Evolutionary conservation across 345 rosid genomes (phyloP).

Genomic region (Lepidium aucheri): DNA sequence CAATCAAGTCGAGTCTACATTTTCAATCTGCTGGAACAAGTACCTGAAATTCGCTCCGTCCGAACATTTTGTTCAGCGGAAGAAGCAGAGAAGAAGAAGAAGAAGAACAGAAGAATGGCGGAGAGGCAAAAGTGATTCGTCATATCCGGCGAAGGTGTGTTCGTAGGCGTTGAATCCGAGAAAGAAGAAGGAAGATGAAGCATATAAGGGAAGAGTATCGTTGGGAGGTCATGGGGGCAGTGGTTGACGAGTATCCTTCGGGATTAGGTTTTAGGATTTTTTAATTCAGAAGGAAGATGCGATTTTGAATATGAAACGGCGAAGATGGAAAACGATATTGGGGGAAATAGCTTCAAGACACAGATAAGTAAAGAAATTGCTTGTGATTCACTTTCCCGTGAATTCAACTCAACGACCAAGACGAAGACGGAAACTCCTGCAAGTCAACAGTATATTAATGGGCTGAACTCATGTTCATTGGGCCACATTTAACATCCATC

Average conservation of each 20-base stretch:
- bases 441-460: not conserved
- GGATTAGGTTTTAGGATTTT: slow-evolving; percentile 32
- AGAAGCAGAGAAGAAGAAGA: slow-evolving; percentile 15
- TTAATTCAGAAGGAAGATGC: slow-evolving; percentile 21
- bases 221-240: slow-evolving; percentile 61
- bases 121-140: slow-evolving; percentile 28
- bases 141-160: slow-evolving; percentile 35
- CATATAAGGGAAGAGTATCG: slow-evolving; percentile 37
- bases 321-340: slow-evolving; percentile 33
- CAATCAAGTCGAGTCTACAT: not conserved
- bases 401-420: not conserved
- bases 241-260: slow-evolving; percentile 71
- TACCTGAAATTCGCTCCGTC: slow-evolving; percentile 80
- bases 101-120: slow-evolving; percentile 23
- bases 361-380: slow-evolving; percentile 30
- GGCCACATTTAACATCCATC: not conserved
- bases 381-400: slow-evolving; percentile 1
- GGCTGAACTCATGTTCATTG: not conserved
- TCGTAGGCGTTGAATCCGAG: slow-evolving; percentile 8
- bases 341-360: slow-evolving; percentile 64
- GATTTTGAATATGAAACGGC: slow-evolving; percentile 20
- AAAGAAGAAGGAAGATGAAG: slow-evolving; percentile 15
- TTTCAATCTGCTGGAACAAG: not conserved
- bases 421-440: not conserved
- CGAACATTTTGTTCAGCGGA: slow-evolving; percentile 37